phyloP scores from a whole-genome alignment of 768 basidiomycete species.

The Collybia mongolica region DNA sequence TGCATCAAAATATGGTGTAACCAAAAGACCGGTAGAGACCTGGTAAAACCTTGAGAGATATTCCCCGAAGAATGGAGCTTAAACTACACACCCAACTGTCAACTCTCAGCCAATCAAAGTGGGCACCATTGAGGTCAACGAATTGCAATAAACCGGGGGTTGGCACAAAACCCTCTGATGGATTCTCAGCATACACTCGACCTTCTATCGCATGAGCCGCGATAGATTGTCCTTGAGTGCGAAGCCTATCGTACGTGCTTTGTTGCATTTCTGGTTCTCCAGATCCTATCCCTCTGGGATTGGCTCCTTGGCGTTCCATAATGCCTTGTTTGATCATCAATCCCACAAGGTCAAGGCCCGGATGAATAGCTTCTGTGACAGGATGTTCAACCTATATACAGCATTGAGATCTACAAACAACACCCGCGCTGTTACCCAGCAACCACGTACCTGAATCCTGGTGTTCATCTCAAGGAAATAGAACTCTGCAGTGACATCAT shows the following conservation, averaged over 20 bases:
- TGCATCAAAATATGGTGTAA: constrained; percentile 58
- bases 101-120: constrained; percentile 54
- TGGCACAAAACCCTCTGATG: constrained; percentile 53
- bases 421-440: neutral
- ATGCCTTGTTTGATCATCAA: constrained; percentile 64
- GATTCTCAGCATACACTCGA: constrained; percentile 50
- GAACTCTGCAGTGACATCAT: constrained; percentile 49
- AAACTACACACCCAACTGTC: constrained; percentile 49
- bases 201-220: constrained; percentile 15
- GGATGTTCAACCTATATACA: constrained; percentile 59
- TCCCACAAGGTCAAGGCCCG: constrained; percentile 59
- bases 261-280: constrained; percentile 33
- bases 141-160: constrained; percentile 61
- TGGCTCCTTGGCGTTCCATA: constrained; percentile 25
- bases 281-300: constrained; percentile 6
- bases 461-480: constrained; percentile 78
- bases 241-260: constrained; percentile 27
- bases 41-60: constrained; percentile 9
- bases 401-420: neutral
- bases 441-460: constrained; percentile 48
- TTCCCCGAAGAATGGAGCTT: neutral
- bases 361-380: constrained; percentile 55
- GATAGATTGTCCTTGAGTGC: neutral
- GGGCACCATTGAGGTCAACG: constrained; percentile 34
- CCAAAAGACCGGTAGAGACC: constrained; percentile 47